Percentiles rank a stretch among this genome's conserved stretches.
Conservation (phyloP, 192 early-diverging fungal species). For the Oehlia diaphana region DNA sequence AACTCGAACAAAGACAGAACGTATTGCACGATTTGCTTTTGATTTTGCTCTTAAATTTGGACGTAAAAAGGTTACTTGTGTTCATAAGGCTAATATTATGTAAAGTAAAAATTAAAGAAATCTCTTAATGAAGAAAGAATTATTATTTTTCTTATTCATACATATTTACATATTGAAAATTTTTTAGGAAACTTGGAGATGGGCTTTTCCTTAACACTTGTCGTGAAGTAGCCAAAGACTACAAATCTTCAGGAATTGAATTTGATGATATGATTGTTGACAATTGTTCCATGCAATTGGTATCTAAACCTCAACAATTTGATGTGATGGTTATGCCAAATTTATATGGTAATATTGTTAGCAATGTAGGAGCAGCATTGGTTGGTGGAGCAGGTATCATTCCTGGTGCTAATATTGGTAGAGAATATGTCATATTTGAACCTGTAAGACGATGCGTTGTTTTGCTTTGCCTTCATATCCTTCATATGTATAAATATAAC, state of each 20-base stretch:
- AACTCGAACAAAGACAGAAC: constrained; percentile 95
- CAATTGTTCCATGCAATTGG: constrained; percentile 99
- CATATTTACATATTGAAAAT: constrained; percentile 7
- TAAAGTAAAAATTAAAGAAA: constrained; percentile 33
- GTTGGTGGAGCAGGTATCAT: constrained; percentile 96
- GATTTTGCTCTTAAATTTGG: constrained; percentile 98
- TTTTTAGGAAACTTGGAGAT: constrained; percentile 87
- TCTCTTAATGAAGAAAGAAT: no score
- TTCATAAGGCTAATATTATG: constrained; percentile 99
- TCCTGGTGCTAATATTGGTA: constrained; percentile 97
- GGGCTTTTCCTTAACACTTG: constrained; percentile 97
- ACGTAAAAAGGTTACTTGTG: constrained; percentile 97
- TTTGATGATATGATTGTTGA: constrained; percentile 99
- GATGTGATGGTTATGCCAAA: constrained; percentile 99
- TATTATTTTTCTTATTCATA: neutral
- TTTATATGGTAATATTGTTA: constrained; percentile 99
- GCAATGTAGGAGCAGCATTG: constrained; percentile 96
- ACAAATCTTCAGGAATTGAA: constrained; percentile 84
- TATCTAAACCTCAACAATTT: constrained; percentile 95
- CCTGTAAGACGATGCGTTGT: constrained; percentile 54
- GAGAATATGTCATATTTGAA: constrained; percentile 97
- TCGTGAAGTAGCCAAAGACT: constrained; percentile 85
- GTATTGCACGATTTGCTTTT: constrained; percentile 98
- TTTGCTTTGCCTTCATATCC: constrained; percentile 9
- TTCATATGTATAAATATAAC: neutral